A percentile compares a stretch with the other conserved stretches of the same genome.
Conservation (phyloP, 129 eudicot species). For the Rutidosis leptorrhynchoides region DNA sequence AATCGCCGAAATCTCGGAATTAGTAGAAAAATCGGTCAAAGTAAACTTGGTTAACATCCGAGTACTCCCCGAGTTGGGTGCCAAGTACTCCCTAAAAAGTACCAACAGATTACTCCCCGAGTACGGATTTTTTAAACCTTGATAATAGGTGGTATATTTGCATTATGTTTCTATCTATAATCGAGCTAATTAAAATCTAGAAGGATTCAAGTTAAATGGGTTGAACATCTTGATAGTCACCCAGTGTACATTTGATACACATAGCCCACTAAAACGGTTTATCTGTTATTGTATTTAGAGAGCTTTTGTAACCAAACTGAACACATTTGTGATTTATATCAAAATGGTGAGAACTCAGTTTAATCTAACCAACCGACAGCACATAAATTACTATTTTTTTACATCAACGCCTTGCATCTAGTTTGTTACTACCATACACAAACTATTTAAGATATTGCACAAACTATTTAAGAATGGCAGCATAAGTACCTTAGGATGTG, state of each 20-base stretch:
- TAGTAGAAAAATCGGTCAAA: too few relatives aligned
- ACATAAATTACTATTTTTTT: background rate
- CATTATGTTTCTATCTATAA: background rate
- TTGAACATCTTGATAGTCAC: background rate
- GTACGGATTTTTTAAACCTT: too few relatives aligned
- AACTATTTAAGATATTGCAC: background rate
- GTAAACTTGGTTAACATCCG: too few relatives aligned
- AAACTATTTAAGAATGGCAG: background rate
- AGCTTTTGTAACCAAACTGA: background rate
- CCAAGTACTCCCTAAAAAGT: too few relatives aligned
- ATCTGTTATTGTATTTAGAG: background rate
- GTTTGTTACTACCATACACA: background rate
- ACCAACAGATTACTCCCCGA: too few relatives aligned
- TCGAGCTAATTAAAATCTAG: background rate
- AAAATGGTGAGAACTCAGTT: background rate
- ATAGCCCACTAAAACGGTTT: background rate
- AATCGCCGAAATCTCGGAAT: too few relatives aligned
- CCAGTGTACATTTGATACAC: background rate
- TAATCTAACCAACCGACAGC: background rate
- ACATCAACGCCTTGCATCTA: background rate
- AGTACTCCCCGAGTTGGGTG: too few relatives aligned
- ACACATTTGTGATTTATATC: background rate
- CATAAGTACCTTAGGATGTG: slow-evolving; percentile 84
- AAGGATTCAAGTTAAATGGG: background rate
- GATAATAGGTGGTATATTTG: too few relatives aligned